These are phyloP conservation scores for Psilocybe mexicana DNA, from an alignment of 1,284 basidiomycete species.

Conservation along the genomic window DNA sequence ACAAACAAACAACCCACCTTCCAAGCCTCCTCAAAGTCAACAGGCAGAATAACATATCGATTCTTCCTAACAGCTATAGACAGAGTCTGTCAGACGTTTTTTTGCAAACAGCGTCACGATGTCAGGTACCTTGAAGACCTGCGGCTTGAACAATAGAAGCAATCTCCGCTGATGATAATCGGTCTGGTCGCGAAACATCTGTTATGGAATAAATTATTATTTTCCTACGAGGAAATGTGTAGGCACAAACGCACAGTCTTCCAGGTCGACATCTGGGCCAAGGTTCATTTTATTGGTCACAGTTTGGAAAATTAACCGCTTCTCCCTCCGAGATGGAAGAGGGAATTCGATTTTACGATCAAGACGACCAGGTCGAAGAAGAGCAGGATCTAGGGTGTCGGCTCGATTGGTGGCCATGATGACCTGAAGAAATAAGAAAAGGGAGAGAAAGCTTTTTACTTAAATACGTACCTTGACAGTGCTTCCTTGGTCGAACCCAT, in stretches of 20 bases:
- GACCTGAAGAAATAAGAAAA: constrained; percentile 54
- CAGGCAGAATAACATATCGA: constrained; percentile 94
- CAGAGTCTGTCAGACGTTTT: constrained; percentile 4
- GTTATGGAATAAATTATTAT: constrained; percentile 1
- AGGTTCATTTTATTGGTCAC: constrained; percentile 98
- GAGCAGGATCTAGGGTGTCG: constrained; percentile 94
- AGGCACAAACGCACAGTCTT: constrained; percentile 77
- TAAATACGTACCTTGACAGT: constrained; percentile 85
- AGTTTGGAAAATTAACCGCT: constrained; percentile 98
- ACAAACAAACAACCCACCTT: constrained; percentile 72
- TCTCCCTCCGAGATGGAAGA: constrained; percentile 90
- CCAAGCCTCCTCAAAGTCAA: constrained; percentile 99
- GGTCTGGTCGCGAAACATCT: constrained; percentile 97
- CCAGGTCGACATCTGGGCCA: constrained; percentile 95
- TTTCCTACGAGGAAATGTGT: not conserved
- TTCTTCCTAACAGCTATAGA: constrained; percentile 91
- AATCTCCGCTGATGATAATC: constrained; percentile 95
- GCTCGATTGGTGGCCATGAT: constrained; percentile 99
- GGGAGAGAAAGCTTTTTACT: not conserved
- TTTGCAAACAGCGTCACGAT: constrained; percentile 10
- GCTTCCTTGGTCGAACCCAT: constrained; percentile 98
- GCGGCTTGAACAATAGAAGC: constrained; percentile 96
- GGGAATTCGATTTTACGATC: constrained; percentile 99
- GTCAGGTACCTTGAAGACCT: constrained; percentile 82
- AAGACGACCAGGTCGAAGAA: constrained; percentile 95